Evolutionary conservation across 176 grass and related monocot genomes (phyloP).

Genomic region (Tillandsia fasciculata): DNA sequence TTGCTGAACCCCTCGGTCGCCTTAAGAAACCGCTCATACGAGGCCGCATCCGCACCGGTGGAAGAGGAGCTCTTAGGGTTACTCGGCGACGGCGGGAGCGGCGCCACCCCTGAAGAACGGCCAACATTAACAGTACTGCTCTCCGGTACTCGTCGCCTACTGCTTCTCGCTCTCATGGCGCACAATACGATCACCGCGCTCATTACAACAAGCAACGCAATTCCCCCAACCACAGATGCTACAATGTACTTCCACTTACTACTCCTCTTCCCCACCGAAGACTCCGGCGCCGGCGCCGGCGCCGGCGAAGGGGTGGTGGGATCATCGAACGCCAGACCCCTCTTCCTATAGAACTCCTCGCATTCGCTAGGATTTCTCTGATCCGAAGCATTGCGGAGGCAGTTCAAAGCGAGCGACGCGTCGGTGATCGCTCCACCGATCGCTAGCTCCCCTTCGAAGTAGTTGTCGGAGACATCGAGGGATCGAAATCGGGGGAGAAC

Average conservation of each 20-base stretch:
- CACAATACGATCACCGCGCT: constrained; percentile 27
- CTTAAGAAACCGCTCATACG: constrained; percentile 52
- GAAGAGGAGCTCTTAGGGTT: too few species aligned
- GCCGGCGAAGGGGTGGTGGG: background rate
- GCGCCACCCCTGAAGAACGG: constrained; percentile 35
- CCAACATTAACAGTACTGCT: constrained; percentile 9
- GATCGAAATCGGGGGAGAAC: constrained; percentile 37
- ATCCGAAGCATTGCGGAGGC: constrained; percentile 28
- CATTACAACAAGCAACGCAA: constrained; percentile 27
- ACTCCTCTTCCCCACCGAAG: constrained; percentile 11
- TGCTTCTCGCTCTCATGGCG: constrained; percentile 16
- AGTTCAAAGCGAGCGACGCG: constrained; percentile 38
- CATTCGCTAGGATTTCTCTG: constrained; percentile 50
- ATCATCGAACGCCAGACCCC: constrained; percentile 12
- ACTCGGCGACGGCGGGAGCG: constrained; percentile 9
- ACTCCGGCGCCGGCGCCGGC: background rate
- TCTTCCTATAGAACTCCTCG: constrained; percentile 51
- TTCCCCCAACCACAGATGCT: constrained; percentile 35
- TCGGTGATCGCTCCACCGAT: constrained; percentile 5
- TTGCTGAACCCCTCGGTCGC: constrained; percentile 45
- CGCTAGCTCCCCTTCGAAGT: constrained; percentile 31
- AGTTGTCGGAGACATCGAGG: constrained; percentile 64
- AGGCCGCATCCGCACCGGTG: constrained; percentile 11
- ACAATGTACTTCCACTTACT: constrained; percentile 40
- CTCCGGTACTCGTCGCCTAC: background rate